phyloP scores from a whole-genome alignment of 306 rosid genomes.

The Betula pendula region DNA sequence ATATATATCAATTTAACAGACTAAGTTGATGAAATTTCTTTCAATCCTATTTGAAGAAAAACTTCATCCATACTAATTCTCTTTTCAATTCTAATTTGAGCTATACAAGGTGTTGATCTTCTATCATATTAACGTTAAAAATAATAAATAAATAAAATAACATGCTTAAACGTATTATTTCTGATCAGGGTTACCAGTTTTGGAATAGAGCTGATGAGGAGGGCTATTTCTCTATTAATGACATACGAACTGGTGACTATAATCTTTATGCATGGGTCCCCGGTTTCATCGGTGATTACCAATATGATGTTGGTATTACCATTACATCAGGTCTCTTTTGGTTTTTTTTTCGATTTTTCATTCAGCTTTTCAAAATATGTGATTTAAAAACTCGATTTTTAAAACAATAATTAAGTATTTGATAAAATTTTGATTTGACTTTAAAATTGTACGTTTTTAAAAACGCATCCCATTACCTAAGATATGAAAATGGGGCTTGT shows the following conservation, averaged over 20 bases:
- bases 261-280: conserved; percentile 77
- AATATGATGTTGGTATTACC: conserved; percentile 39
- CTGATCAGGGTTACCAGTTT: conserved; percentile 75
- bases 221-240: conserved; percentile 57
- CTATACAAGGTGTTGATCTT: background rate
- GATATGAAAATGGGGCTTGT: no score
- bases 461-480: no score
- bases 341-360: background rate
- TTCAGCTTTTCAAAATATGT: background rate
- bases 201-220: conserved; percentile 70
- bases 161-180: conserved; percentile 2
- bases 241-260: conserved; percentile 55
- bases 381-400: no score
- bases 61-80: no score
- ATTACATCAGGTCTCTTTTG: conserved; percentile 64
- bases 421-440: no score
- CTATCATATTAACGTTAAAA: no score
- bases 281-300: conserved; percentile 77
- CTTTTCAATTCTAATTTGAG: background rate
- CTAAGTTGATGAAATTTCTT: no score
- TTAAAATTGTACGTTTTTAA: no score
- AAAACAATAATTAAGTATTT: no score
- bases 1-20: no score
- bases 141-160: no score
- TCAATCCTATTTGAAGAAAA: no score